Base-by-base conservation (phyloP, 371 early-diverging fungal species). In the Syncephalastrum monosporum region DNA sequence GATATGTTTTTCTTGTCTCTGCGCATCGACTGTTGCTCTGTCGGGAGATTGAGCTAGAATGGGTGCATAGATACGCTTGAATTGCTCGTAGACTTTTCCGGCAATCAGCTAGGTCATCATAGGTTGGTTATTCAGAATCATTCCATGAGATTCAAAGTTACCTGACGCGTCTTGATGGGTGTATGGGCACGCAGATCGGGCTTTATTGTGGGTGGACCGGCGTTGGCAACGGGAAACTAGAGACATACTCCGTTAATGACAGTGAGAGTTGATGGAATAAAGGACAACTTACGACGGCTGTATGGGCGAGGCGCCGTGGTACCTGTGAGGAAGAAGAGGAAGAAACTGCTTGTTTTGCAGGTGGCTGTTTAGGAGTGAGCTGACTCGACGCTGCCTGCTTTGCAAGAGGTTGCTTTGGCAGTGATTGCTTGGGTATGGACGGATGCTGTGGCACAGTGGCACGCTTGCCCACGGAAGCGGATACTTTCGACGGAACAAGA, bases 161-260 rank as follows among this genome's bases (percentile, higher is more conserved):
- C 68, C 58, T 75, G 79, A 56, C 79, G 54, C 23, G 63, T 58
- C 53, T 71, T 73, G 13, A 75, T 60, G 8, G 75, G 66, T 12
- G 69, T 63, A 29, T 54, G 69, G 2, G 67, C 56, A 25, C 55
- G 64, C 3, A 67, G 15, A 46, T 69, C 64, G 8, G 79, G 72
- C 10, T 61, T 14, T 4, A 73, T 67, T 1, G 48, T 53, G 13
- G 79, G 79, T 43, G 79, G 75, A 0, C 72, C 75, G 16, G 61
- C 45, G 14, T 29, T 48, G 24, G 46, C 25, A 10, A 21, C 27
- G 50, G 50, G 5, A 21, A 50, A 27, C 21, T 27, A 50, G 27
- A 25, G 50, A 14, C 12, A 33, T 33, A 10, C 38, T 17, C 17
- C 10, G 14, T 24, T 24, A n/a, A 50, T 25, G 21, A 50, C 16